Evolutionary conservation across 2,329 filamentous ascomycete species (phyloP), one percentile per base, ranked within the genome.

Genomic region (Xylogone sp.): DNA sequence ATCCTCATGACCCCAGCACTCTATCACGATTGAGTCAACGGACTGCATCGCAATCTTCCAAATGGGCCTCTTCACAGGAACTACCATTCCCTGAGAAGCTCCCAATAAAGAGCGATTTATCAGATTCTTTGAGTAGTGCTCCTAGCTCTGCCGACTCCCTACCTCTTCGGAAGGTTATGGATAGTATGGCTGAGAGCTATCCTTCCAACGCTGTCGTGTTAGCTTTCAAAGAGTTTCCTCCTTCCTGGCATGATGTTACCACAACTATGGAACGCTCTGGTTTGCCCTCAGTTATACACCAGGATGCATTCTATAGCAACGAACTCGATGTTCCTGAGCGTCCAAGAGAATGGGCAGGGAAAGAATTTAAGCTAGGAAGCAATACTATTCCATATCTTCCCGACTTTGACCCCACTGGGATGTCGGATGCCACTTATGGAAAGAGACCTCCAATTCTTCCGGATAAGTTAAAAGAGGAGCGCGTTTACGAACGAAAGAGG

Each of bases 231-330:
- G 55, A 58, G 20, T 48, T 67, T 3, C 74, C 78, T 22, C 77
- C 77, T 2, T 64, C 69, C 1, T 52, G 52, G 44, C 56, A 72
- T 43, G 77, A 75, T 59, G 72, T 90, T 1, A 63, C 71, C 2
- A 71, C 72, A 1, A 86, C 83, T 1, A 76, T 90, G 66, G 68
- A 76, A 58, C 65, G 74, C n/a, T 69, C 76, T 52, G 76, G 76
- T 12, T 70, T 84, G 8, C 87, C 88, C 0, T 76, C 85, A 52
- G 78, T 88, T 13, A 79, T 97, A 46, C 95, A 96, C 57, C 88
- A 91, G 67, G 85, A 91, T 64, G 86, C 92, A 0, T 92, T 86
- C 62, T 97, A 96, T 65, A 88, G 91, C 59, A 78, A 88, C 22
- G 90, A 95, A 55, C 78, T 76, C 47, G 94, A 97, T 68, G 87